A percentile compares a stretch with the other conserved stretches of the same genome.
Conservation (phyloP, 768 basidiomycete genomes). For the Boletus rex-veris region DNA sequence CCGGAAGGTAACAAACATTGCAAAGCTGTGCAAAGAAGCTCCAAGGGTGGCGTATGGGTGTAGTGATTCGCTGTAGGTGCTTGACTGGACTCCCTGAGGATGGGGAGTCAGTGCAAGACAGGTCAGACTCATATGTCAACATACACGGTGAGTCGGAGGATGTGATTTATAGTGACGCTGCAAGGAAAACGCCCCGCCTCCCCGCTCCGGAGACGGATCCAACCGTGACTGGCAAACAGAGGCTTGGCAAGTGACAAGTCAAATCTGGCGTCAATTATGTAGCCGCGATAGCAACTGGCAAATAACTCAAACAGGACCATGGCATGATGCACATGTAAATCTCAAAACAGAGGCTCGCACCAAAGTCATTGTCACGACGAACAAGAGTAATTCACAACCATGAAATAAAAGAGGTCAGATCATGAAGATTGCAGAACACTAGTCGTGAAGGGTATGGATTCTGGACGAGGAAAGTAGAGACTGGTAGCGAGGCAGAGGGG, state of each 20-base stretch:
- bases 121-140: no score
- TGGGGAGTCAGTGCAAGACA: no score
- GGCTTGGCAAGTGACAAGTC: no score
- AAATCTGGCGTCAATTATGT: no score
- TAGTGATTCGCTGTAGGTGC: no score
- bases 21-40: neutral
- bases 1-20: neutral
- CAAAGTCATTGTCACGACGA: neutral
- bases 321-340: neutral
- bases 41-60: neutral
- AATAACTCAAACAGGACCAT: neutral
- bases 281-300: slow-evolving; percentile 15
- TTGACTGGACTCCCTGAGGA: no score
- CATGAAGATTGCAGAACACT: slow-evolving; percentile 37
- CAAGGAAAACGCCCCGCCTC: no score
- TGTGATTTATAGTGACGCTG: no score
- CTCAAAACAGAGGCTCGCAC: neutral
- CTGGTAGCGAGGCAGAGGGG: slow-evolving; percentile 15
- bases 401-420: slow-evolving; percentile 31
- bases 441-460: slow-evolving; percentile 38
- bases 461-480: slow-evolving; percentile 20
- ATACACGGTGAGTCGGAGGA: no score
- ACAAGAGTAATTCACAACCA: slow-evolving; percentile 13
- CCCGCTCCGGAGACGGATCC: no score
- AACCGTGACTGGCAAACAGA: no score